Evolutionary conservation across 1,139 yeast species (phyloP), one percentile per base, ranked within the genome.

Genomic region (Geotrichum phurueaensis): DNA sequence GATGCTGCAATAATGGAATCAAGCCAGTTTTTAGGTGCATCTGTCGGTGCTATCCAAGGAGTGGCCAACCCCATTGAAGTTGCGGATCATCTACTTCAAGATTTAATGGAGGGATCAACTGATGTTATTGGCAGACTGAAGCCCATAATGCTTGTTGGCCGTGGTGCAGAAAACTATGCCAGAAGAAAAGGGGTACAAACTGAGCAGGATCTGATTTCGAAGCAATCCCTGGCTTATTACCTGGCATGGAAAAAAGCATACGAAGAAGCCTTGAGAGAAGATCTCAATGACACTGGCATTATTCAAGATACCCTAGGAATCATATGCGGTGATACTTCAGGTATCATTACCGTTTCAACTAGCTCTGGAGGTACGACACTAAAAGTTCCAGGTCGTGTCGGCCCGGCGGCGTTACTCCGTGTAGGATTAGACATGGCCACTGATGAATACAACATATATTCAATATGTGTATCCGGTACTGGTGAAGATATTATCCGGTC

Each of bases 1-100:
- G 89, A 84, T 68, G 81, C 83, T 1, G 65, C 72, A 0, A 62
- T 77, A 13, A 68, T 75, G 64, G 64, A 65, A 48, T 64, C 65
- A 4, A 39, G 39, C 25, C 29, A 23, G 62, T 64, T 47, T 49
- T 65, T 61, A 1, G 65, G 68, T 5, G 73, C 71, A 0, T 63
- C 70, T 3, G 76, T 76, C 1, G 78, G 77, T 0, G 70, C 74
- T 7, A 64, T 74, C 5, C 60, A 66, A 1, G 70, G 68, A 4
- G 65, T 74, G 1, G 58, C 58, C 27, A 70, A 73, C 56, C 78
- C 78, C 0, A 61, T 69, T 9, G 59, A 58, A 10, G 65, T 70
- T 6, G 75, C 76, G 10, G 59, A 61, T 4, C 25, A 53, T 1
- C 62, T 75, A 27, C 54, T 69, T 23, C 36, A 59, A 33, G 65